Base-by-base conservation (phyloP, 176 grass and related monocot species). In the Eragrostis nindensis region DNA sequence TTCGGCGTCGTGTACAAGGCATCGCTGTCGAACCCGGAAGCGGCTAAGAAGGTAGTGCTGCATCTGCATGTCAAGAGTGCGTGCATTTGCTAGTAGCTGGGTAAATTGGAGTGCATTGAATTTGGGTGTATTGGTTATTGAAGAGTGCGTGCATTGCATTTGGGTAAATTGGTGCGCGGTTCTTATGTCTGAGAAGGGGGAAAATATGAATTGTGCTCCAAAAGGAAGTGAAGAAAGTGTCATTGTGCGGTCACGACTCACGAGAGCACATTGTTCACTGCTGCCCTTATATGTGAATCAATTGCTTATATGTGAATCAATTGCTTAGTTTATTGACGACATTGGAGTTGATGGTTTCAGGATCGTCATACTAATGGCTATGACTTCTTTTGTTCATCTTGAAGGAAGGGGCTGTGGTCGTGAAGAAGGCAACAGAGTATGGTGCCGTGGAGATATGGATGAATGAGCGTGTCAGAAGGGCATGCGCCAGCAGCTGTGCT, bases 381-480 rank as follows among this genome's bases (percentile, higher is more conserved):
- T 82, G 1, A n/a, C n/a, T 59, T 65, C 53, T 41, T 81, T 69
- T 73, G 21, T 61, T 80, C 50, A 73, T 74, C 41, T 88, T 82
- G 39, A 91, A 99, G 96, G 88, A 91, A 91, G 96, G 93, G 40
- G 90, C 80, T 88, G 63, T 99, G 48, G 96, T 95, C 11, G 62
- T 99, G 81, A 99, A 99, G 84, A 99, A 99, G 82, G 96, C 90
- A n/a, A 99, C 92, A 8, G 93, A 99, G 68, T 99, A 99, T 49
- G 96, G 96, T 0, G 96, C 93, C 0, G 96, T 99, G 14, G 96
- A 99, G 75, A 95, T 99, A 63, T 99, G 96, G 96, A 99, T 99
- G 96, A 99, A 99, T 21, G 93, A 99, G 82, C 88, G 90, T 14
- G 89, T 92, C 2, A 88, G 84, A 76, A 95, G 96, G 73, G 93